Evolutionary conservation across 179 eudicot species (phyloP).

Genomic region (Amaranthus tricolor): DNA sequence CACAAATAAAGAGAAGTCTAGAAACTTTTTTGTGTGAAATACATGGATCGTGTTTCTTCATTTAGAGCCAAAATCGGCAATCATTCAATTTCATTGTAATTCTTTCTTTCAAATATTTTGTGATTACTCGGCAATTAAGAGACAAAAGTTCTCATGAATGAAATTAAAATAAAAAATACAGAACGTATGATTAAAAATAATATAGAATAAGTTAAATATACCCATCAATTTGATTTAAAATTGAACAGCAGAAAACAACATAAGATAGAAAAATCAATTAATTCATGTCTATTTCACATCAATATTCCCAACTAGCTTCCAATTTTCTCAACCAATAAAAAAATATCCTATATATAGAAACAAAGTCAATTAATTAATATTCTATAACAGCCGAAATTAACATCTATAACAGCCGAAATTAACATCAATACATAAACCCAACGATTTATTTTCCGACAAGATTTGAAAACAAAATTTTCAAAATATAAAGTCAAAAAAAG

Average conservation of each 20-base stretch:
- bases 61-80: background rate
- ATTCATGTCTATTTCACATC: conserved; percentile 20
- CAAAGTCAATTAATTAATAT: background rate
- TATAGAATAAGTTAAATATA: too few species aligned
- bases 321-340: conserved; percentile 4
- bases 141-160: too few species aligned
- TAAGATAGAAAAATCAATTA: background rate
- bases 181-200: too few species aligned
- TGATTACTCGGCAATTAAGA: background rate
- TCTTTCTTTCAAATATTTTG: background rate
- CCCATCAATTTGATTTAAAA: too few species aligned
- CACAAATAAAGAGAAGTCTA: background rate
- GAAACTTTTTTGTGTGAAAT: background rate
- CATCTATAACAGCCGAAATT: background rate
- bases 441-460: conserved; percentile 2
- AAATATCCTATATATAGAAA: background rate
- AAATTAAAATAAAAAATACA: too few species aligned
- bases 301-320: conserved; percentile 11
- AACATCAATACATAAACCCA: background rate
- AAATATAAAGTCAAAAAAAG: too few species aligned
- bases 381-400: background rate
- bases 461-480: too few species aligned
- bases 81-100: background rate
- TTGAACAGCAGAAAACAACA: conserved; percentile 8
- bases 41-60: too few species aligned